A percentile compares a stretch with the other conserved stretches of the same genome.
These are phyloP conservation scores for Chaetoceros tenuissimus DNA, from an alignment of 108 stramenopile genomes.

Conservation along the genomic window DNA sequence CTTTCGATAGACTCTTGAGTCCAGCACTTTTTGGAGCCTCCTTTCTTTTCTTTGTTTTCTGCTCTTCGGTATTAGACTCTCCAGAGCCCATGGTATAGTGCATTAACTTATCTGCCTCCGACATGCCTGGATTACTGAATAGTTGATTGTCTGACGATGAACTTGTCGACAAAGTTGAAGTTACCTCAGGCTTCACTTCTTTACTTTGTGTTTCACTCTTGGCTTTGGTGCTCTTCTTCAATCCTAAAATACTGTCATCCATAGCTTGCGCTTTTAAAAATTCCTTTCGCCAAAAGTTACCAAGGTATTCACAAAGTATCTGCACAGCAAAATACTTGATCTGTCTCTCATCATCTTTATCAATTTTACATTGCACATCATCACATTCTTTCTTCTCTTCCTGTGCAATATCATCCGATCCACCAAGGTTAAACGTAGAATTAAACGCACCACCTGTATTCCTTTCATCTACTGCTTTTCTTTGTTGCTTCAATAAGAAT, in stretches of 20 bases:
- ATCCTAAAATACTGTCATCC: conserved; percentile 8
- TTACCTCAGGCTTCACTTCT: too few species aligned
- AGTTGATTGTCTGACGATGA: conserved; percentile 13
- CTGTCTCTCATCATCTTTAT: conserved; percentile 14
- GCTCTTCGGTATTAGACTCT: conserved; percentile 1
- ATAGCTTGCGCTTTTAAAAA: conserved; percentile 24
- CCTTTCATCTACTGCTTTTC: not conserved
- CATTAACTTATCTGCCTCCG: conserved; percentile 30
- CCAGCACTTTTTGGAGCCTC: conserved; percentile 30
- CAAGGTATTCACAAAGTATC: conserved; percentile 54
- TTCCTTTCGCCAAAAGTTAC: conserved; percentile 30
- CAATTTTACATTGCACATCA: conserved; percentile 1
- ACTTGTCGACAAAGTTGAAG: not conserved
- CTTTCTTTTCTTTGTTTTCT: conserved; percentile 16
- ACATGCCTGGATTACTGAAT: not conserved
- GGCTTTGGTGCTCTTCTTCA: not conserved
- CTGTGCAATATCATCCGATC: not conserved
- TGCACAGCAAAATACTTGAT: conserved; percentile 21
- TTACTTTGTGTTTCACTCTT: not conserved
- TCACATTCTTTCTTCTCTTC: not conserved
- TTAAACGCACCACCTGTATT: conserved; percentile 15
- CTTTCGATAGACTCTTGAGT: conserved; percentile 55
- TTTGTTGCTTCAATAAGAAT: conserved; percentile 1
- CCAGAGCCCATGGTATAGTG: conserved; percentile 17
- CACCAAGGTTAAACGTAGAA: conserved; percentile 14